Evolutionary conservation across 495 filamentous ascomycete genomes (phyloP), one percentile per base, ranked within the genome.

Genomic region (Hypoxylon fragiforme): DNA sequence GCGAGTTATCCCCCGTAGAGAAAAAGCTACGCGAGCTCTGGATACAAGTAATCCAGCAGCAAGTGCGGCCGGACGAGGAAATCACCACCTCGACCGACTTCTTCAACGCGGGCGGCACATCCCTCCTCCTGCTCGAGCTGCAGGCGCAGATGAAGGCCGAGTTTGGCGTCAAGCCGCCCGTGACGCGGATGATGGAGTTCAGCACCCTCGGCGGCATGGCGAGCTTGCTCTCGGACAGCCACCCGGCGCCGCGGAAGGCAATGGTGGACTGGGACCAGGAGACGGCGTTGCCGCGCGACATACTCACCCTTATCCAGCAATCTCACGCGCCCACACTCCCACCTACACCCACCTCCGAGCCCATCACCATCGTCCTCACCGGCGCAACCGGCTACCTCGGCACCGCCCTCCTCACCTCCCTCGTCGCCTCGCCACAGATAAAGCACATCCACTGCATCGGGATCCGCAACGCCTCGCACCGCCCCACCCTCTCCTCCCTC

Each of bases 21-120:
- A 16, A 14, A 5, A 22, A 21, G 14, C 15, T 63, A 2, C 18
- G 12, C 8, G 11, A 15, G 0, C n/a, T 60, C 1, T 63, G 60
- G 60, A 20, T 4, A 1, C 35, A 48, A 1, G 22, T 57, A 13
- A 49, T 62, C 9, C 35, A 44, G 15, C 24, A 43, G 31, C 11
- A 18, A 2, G 13, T 48, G 34, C 9, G 4, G 4, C 9, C 24
- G 4, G 24, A 12, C 3, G 21, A 48, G 20, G 15, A 15, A 3
- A 59, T 70, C 6, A 22, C 14, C 11, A 3, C 36, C 24, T 14
- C 40, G 1, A 51, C 70, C 0, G 67, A 71, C 32, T 77, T 75
- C 54, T 75, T 77, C 65, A 43, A 62, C 32, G 50, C 70, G 8
- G 73, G 73, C 7, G 73, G 73, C 1, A 70, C 52, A 12, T 77